Evolutionary conservation across 2,329 filamentous ascomycete species (phyloP).

Genomic region (Moelleriella libera): DNA sequence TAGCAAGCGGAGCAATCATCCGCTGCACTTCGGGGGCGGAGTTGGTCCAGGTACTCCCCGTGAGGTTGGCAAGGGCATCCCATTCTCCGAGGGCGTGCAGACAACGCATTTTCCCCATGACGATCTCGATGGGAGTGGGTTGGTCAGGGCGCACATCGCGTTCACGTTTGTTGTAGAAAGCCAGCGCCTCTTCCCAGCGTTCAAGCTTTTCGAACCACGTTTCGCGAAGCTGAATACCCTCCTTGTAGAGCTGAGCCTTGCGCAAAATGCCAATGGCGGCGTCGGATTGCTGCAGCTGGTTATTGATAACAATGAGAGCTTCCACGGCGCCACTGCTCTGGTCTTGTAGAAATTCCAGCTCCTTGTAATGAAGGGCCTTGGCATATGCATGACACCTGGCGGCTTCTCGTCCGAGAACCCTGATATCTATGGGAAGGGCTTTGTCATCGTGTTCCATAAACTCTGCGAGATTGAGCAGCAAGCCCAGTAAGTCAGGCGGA

Average conservation of each 20-base stretch:
- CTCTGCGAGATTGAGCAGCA: conserved; percentile 88
- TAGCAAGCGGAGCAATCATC: conserved; percentile 83
- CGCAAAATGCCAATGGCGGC: conserved; percentile 95
- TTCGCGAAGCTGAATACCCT: conserved; percentile 85
- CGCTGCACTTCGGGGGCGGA: conserved; percentile 78
- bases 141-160: conserved; percentile 45
- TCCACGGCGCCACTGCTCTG: conserved; percentile 93
- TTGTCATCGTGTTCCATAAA: conserved; percentile 99
- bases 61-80: conserved; percentile 80
- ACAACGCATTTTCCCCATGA: conserved; percentile 99
- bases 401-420: conserved; percentile 85
- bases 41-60: conserved; percentile 87
- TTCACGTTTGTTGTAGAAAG: conserved; percentile 82
- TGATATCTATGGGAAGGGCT: conserved; percentile 90
- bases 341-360: conserved; percentile 94
- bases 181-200: conserved; percentile 92
- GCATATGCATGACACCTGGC: conserved; percentile 96
- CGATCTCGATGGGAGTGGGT: conserved; percentile 68
- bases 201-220: conserved; percentile 99
- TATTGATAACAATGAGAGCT: conserved; percentile 97
- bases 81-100: conserved; percentile 93
- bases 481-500: conserved; percentile 85
- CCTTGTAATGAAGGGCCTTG: conserved; percentile 97
- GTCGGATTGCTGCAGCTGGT: conserved; percentile 96
- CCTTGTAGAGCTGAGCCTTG: conserved; percentile 88